phyloP scores from a whole-genome alignment of 805 yeast species.

The Metschnikowia hibisci region DNA sequence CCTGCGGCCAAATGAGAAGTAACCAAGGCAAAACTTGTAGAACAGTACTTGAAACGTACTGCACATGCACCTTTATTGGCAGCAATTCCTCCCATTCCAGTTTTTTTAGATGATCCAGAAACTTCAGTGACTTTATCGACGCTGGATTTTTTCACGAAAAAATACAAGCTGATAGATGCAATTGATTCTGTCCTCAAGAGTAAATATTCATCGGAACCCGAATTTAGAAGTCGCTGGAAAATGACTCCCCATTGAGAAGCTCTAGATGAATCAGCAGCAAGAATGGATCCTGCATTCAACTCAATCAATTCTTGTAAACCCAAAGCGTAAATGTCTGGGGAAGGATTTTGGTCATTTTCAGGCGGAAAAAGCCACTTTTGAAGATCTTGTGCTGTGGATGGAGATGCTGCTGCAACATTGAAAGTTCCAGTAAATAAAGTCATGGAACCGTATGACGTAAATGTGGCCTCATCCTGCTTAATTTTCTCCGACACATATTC shows the following conservation, averaged over 20 bases:
- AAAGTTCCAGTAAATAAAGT: conserved; percentile 77
- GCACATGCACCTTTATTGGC: conserved; percentile 98
- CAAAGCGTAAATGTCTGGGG: conserved; percentile 80
- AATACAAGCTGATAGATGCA: conserved; percentile 61
- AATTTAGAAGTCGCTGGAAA: conserved; percentile 60
- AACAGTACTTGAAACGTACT: conserved; percentile 77
- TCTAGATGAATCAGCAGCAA: conserved; percentile 78
- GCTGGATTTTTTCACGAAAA: conserved; percentile 53
- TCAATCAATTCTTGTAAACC: conserved; percentile 96
- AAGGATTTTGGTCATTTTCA: conserved; percentile 35
- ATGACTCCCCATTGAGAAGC: conserved; percentile 75
- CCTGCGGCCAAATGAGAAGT: conserved; percentile 97
- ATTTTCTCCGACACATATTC: conserved; percentile 76
- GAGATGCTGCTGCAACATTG: conserved; percentile 73
- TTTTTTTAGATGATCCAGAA: conserved; percentile 91
- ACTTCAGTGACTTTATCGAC: conserved; percentile 61
- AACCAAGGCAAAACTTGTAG: conserved; percentile 71
- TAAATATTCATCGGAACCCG: conserved; percentile 44
- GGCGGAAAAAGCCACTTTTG: conserved; percentile 79
- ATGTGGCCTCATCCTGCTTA: conserved; percentile 45
- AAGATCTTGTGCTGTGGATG: conserved; percentile 51
- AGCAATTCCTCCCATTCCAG: conserved; percentile 95
- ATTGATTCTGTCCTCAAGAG: conserved; percentile 70
- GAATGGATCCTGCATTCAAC: conserved; percentile 83
- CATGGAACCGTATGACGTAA: conserved; percentile 57